phyloP scores from a whole-genome alignment of 2,329 filamentous ascomycete species.

The Sporothrix pseudoabietina region DNA sequence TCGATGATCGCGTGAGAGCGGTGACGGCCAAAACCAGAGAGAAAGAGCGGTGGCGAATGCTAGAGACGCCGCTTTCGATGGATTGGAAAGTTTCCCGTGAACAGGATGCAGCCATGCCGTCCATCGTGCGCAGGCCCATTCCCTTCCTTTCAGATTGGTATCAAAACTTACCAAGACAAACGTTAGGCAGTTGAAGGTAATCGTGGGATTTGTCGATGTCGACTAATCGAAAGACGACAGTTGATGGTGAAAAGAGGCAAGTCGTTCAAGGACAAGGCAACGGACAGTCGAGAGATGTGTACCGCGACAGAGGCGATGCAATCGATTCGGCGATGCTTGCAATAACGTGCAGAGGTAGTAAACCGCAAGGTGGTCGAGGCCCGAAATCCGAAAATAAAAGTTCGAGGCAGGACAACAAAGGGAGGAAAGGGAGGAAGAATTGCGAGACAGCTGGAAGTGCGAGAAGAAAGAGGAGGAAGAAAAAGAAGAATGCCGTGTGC shows the following conservation, averaged over 20 bases:
- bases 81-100: too few relatives aligned
- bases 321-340: constrained; percentile 13
- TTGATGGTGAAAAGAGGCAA: neutral
- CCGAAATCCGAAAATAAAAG: constrained; percentile 27
- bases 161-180: constrained; percentile 1
- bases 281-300: neutral
- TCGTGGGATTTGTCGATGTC: neutral
- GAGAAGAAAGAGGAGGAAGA: constrained; percentile 34
- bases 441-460: constrained; percentile 19
- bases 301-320: neutral
- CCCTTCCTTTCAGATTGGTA: neutral
- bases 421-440: constrained; percentile 12
- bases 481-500: constrained; percentile 43
- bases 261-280: neutral
- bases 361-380: constrained; percentile 4
- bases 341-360: neutral
- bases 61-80: neutral
- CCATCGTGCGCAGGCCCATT: neutral
- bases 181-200: neutral
- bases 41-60: neutral
- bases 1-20: neutral
- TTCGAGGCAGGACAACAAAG: constrained; percentile 24
- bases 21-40: neutral
- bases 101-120: neutral
- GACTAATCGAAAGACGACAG: neutral